Conservation (phyloP, 805 yeast species). For the Pichia nanzhaoensis region DNA sequence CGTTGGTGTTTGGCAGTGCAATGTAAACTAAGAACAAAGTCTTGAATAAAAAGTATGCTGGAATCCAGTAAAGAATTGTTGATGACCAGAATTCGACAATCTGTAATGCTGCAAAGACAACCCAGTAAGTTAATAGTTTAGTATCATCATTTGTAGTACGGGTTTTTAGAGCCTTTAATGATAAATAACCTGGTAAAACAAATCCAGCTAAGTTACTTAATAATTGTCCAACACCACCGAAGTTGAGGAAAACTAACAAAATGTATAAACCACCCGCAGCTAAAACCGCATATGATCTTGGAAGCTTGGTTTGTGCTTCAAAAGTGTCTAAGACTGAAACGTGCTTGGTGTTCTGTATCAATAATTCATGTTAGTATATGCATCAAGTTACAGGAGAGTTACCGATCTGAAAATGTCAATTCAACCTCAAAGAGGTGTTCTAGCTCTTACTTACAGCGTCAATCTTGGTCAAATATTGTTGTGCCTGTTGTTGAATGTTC, state of each 20-base stretch:
- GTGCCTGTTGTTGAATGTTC: constrained; percentile 25
- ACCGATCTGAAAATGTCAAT: too few relatives aligned
- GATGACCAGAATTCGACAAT: constrained; percentile 94
- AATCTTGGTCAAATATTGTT: constrained; percentile 20
- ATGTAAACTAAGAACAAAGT: constrained; percentile 81
- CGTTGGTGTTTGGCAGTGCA: constrained; percentile 81
- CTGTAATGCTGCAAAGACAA: constrained; percentile 88
- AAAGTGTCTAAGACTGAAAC: constrained; percentile 31
- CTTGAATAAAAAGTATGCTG: constrained; percentile 94
- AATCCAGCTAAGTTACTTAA: constrained; percentile 90
- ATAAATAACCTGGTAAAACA: constrained; percentile 82
- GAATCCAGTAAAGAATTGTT: constrained; percentile 90
- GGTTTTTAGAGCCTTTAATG: constrained; percentile 78
- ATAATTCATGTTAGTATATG: not conserved
- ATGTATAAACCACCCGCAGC: constrained; percentile 63
- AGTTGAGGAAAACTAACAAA: constrained; percentile 73
- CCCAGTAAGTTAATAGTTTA: constrained; percentile 92
- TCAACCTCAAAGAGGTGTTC: too few relatives aligned
- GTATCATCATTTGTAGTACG: constrained; percentile 68
- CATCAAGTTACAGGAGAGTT: too few relatives aligned
- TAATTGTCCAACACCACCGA: constrained; percentile 94
- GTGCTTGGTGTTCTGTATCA: constrained; percentile 22
- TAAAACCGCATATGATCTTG: constrained; percentile 79
- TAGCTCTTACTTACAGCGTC: constrained; percentile 19
- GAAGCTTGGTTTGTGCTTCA: constrained; percentile 44